Percentiles rank a stretch among this genome's conserved stretches.
These are phyloP conservation scores for Diaporthe batatas DNA, from an alignment of 2,329 filamentous ascomycete species.

Conservation along the genomic window DNA sequence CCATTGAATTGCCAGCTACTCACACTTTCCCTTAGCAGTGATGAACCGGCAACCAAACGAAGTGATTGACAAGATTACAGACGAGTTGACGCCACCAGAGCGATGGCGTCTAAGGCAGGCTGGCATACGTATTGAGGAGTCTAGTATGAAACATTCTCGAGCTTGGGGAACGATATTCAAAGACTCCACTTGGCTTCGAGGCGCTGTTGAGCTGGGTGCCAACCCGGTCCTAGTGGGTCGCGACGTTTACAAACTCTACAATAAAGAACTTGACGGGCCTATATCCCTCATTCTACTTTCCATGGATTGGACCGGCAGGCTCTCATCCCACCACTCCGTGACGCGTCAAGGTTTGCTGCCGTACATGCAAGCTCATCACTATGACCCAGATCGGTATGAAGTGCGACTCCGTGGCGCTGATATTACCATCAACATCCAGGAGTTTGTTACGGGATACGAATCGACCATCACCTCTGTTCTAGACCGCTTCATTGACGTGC, in stretches of 20 bases:
- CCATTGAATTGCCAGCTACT: neutral
- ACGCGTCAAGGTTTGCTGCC: neutral
- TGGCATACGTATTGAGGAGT: neutral
- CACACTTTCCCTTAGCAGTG: neutral
- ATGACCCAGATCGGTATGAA: neutral
- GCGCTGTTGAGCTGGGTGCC: neutral
- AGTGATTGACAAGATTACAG: neutral
- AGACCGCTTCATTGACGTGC: neutral
- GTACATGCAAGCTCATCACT: neutral
- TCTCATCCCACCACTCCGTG: neutral
- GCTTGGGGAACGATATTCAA: neutral
- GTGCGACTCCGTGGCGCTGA: neutral
- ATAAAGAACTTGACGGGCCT: neutral
- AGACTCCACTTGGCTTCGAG: neutral
- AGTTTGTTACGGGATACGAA: neutral
- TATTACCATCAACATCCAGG: neutral
- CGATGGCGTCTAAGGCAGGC: neutral
- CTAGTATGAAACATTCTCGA: neutral
- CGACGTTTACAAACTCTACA: neutral
- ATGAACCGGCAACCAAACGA: neutral
- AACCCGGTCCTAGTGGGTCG: neutral
- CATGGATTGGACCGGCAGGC: neutral
- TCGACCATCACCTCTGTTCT: neutral
- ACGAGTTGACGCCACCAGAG: neutral
- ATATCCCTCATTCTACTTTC: neutral